Evolutionary conservation across 2,329 filamentous ascomycete genomes (phyloP).

Genomic region (Alternaria ethzedia): DNA sequence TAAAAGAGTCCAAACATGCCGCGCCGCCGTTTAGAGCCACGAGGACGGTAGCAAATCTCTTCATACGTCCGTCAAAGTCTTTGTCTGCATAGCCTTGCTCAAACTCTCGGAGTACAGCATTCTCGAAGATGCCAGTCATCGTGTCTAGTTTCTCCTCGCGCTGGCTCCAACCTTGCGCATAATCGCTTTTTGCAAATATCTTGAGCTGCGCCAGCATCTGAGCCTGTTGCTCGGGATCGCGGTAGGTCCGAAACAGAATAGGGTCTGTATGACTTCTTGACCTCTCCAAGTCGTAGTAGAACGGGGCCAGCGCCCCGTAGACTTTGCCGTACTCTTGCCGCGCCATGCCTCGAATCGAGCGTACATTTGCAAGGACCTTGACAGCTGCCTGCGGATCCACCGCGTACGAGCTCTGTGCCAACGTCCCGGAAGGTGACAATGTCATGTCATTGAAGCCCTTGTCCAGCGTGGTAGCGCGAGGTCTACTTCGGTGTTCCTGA

Average conservation of each 20-base stretch:
- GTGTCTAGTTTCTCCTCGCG: slow-evolving; percentile 74
- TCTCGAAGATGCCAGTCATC: slow-evolving; percentile 86
- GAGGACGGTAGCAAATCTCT: slow-evolving; percentile 84
- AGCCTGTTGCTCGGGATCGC: slow-evolving; percentile 88
- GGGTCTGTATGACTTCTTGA: slow-evolving; percentile 79
- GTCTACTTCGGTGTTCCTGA: slow-evolving; percentile 38
- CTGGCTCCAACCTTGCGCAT: slow-evolving; percentile 73
- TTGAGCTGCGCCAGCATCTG: slow-evolving; percentile 84
- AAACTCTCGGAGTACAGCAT: slow-evolving; percentile 87
- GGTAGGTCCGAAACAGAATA: slow-evolving; percentile 83
- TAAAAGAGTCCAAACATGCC: slow-evolving; percentile 81
- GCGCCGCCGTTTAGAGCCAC: slow-evolving; percentile 80
- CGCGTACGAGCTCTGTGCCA: slow-evolving; percentile 36
- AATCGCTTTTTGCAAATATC: slow-evolving; percentile 81
- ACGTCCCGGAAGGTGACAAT: slow-evolving; percentile 51
- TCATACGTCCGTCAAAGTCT: slow-evolving; percentile 89
- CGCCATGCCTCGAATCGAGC: slow-evolving; percentile 82
- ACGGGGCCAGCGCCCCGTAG: slow-evolving; percentile 85
- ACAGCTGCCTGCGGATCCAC: slow-evolving; percentile 69
- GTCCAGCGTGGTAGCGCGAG: slow-evolving; percentile 48
- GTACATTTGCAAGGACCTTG: slow-evolving; percentile 71
- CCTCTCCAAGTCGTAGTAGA: slow-evolving; percentile 81
- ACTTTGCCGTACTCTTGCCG: slow-evolving; percentile 90
- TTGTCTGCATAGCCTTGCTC: slow-evolving; percentile 88
- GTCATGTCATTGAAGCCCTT: slow-evolving; percentile 84